phyloP scores from a whole-genome alignment of 495 filamentous ascomycete species.

The Choiromyces venosus region DNA sequence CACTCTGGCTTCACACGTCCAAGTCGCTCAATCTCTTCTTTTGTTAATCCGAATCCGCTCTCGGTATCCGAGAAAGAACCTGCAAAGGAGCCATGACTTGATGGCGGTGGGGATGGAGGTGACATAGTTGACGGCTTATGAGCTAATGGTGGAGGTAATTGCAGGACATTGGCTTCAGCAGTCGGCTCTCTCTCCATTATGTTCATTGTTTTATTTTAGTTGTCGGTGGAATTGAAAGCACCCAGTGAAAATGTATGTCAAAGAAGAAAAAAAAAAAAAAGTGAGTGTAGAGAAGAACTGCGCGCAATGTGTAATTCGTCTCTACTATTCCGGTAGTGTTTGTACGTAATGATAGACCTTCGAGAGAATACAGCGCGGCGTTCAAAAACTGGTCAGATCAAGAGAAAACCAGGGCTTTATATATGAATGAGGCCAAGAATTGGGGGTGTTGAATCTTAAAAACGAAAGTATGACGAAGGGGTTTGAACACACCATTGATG shows the following conservation, averaged over 20 bases:
- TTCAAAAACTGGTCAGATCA: not conserved
- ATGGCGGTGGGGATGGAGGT: conserved; percentile 16
- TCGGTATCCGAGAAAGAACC: conserved; percentile 14
- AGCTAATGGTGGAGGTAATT: conserved; percentile 6
- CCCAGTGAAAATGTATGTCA: not conserved
- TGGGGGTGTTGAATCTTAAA: conserved; percentile 4
- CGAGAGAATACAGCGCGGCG: too few relatives aligned
- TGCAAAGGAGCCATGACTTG: conserved; percentile 17
- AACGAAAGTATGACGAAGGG: conserved; percentile 9
- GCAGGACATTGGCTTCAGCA: conserved; percentile 6
- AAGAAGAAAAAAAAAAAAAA: conserved; percentile 6
- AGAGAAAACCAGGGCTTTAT: not conserved
- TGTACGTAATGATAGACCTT: too few relatives aligned
- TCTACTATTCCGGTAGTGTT: too few relatives aligned
- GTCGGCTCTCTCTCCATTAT: conserved; percentile 22
- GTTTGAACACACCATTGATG: not conserved
- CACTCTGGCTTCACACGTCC: conserved; percentile 63
- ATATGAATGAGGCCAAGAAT: conserved; percentile 4
- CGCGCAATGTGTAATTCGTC: too few relatives aligned
- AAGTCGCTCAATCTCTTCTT: conserved; percentile 56
- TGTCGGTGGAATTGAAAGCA: not conserved
- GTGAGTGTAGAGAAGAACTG: too few relatives aligned
- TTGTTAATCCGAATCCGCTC: conserved; percentile 18
- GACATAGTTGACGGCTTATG: not conserved
- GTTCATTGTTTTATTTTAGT: not conserved